These are phyloP conservation scores for Cornus florida DNA, from an alignment of 148 eudicot genomes.

Conservation along the genomic window DNA sequence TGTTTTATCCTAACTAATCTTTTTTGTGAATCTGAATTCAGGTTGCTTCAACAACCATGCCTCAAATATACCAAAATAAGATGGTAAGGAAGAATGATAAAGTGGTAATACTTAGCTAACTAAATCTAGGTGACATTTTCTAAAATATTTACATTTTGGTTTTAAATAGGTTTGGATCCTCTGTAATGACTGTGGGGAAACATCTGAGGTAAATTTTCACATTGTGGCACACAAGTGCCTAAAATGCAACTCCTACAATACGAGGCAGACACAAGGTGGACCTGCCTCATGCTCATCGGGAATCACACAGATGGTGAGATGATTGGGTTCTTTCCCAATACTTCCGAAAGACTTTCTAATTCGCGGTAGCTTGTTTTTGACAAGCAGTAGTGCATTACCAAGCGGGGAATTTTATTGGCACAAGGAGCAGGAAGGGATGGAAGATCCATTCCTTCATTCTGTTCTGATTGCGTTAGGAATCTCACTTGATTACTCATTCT, in stretches of 20 bases:
- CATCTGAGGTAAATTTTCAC: constrained; percentile 58
- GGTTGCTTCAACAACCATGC: constrained; percentile 64
- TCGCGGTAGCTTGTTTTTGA: not conserved
- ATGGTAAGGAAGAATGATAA: constrained; percentile 39
- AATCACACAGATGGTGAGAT: constrained; percentile 12
- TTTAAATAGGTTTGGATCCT: constrained; percentile 58
- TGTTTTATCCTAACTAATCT: not conserved
- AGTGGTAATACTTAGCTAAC: not conserved
- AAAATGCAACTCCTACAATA: constrained; percentile 70
- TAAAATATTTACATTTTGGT: not conserved
- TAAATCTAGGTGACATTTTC: not conserved
- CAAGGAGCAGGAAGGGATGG: too few species aligned
- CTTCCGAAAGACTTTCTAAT: not conserved
- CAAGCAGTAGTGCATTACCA: not conserved
- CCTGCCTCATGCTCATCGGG: constrained; percentile 24
- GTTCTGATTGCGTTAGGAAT: not conserved
- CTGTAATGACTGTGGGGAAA: constrained; percentile 76
- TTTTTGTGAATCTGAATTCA: constrained; percentile 6
- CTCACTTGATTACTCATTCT: not conserved
- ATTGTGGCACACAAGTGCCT: constrained; percentile 65
- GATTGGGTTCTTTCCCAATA: not conserved
- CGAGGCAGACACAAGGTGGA: constrained; percentile 55
- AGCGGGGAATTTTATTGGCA: too few species aligned
- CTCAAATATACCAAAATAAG: constrained; percentile 50
- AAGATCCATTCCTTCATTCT: not conserved